Evolutionary conservation across 2,329 filamentous ascomycete genomes (phyloP), one percentile per base, ranked within the genome.

Genomic region (Acephala macrosclerotiorum): DNA sequence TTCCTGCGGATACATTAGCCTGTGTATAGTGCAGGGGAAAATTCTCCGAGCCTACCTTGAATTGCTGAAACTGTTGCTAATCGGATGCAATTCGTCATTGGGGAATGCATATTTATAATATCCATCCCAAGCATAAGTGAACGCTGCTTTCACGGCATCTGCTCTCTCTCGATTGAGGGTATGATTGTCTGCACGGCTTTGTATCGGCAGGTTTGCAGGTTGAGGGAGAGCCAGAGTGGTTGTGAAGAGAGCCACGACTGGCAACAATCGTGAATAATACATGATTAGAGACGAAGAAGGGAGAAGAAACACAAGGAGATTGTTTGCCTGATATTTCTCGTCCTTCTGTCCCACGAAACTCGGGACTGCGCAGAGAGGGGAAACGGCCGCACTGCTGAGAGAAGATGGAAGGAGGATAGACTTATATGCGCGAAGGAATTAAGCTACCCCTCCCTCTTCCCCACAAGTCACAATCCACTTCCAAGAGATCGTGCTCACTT

Each of bases 91-190:
- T 53, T 93, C 91, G 76, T 96, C 93, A 71, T 92, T 87, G 0
- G 91, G 91, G 68, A 92, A 94, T 0, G 92, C 92, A 78, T 92
- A 87, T 78, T 87, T 80, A 73, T 87, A 85, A 76, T 95, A 95
- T 1, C 89, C 91, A 65, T 88, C 79, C 90, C 91, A 94, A 2
- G 91, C 89, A 72, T 85, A 84, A 64, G 85, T 82, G 73, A 94
- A 95, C 0, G 89, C 88, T 62, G 87, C 84, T 75, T 88, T 90
- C 61, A 94, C 86, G 1, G 87, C 86, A 58, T 82, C 81, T 14
- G 88, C 85, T 70, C 87, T 68, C 38, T 74, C 63, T 35, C 59
- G 36, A 38, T 75, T 74, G 25, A 72, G 33, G 3, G 65, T 68
- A 61, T 71, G 68, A 42, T 71, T 70, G 62, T 74, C 69, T n/a